These are phyloP conservation scores for Aspergillus diversus DNA, from an alignment of 495 filamentous ascomycete species.

Conservation along the genomic window DNA sequence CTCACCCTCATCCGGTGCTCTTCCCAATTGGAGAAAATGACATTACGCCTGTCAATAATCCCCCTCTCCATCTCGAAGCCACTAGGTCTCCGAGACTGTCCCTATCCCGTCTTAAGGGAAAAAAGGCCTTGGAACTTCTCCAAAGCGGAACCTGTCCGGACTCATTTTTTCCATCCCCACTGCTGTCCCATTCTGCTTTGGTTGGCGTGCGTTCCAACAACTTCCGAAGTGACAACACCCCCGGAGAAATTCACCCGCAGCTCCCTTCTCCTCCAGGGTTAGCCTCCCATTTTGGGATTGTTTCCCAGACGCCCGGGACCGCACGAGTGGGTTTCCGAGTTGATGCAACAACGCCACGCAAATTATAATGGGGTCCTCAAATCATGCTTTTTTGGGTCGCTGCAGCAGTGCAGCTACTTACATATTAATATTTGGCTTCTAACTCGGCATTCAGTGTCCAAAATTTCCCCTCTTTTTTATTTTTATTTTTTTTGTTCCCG, in stretches of 20 bases:
- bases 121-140: no score
- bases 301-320: conserved; percentile 15
- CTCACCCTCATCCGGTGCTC: not conserved
- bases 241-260: conserved; percentile 16
- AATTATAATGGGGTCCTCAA: not conserved
- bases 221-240: not conserved
- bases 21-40: not conserved
- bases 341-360: conserved; percentile 4
- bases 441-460: no score
- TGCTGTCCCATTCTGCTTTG: no score
- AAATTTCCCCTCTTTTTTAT: not conserved
- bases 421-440: no score
- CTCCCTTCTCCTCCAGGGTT: conserved; percentile 10
- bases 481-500: not conserved
- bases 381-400: no score
- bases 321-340: conserved; percentile 9
- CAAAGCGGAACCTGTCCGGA: no score
- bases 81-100: no score
- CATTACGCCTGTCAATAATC: not conserved
- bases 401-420: no score
- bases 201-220: no score
- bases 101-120: no score
- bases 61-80: not conserved
- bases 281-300: not conserved
- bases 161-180: no score